Conservation (phyloP, 805 yeast genomes). For the Monosporozyma yasuniensis region DNA sequence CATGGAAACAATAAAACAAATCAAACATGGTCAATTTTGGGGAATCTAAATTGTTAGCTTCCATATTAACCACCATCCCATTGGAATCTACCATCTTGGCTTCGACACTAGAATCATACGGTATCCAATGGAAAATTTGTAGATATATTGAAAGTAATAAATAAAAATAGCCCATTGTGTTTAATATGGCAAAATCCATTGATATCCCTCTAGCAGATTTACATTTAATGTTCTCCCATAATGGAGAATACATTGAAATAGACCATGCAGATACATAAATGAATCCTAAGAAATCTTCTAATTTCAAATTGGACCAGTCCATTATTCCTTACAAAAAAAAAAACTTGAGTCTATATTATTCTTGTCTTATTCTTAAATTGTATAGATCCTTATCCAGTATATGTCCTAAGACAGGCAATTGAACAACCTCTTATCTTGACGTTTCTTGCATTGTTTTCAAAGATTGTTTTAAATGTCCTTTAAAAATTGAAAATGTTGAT, state of each 20-base stretch:
- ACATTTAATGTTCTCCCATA: constrained; percentile 33
- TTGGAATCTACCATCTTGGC: neutral
- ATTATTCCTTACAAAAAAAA: neutral
- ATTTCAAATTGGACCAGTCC: neutral
- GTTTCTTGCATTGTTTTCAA: neutral
- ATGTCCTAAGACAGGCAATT: neutral
- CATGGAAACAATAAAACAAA: constrained; percentile 41
- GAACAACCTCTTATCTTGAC: neutral
- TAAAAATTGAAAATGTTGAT: neutral
- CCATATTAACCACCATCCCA: constrained; percentile 17
- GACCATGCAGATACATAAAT: constrained; percentile 36
- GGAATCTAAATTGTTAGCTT: constrained; percentile 3
- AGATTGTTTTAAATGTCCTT: neutral
- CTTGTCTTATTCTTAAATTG: neutral
- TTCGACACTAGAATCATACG: constrained; percentile 6
- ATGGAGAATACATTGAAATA: constrained; percentile 43
- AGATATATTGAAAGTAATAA: constrained; percentile 35
- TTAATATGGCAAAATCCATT: constrained; percentile 38
- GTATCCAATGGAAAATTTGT: constrained; percentile 32
- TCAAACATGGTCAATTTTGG: constrained; percentile 41
- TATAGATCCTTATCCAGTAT: neutral
- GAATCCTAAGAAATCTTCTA: neutral
- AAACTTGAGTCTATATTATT: too few species aligned
- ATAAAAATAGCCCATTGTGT: constrained; percentile 40
- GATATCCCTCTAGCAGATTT: constrained; percentile 43